phyloP scores from a whole-genome alignment of 352 stramenopile genomes.

The Phytophthora lateralis region DNA sequence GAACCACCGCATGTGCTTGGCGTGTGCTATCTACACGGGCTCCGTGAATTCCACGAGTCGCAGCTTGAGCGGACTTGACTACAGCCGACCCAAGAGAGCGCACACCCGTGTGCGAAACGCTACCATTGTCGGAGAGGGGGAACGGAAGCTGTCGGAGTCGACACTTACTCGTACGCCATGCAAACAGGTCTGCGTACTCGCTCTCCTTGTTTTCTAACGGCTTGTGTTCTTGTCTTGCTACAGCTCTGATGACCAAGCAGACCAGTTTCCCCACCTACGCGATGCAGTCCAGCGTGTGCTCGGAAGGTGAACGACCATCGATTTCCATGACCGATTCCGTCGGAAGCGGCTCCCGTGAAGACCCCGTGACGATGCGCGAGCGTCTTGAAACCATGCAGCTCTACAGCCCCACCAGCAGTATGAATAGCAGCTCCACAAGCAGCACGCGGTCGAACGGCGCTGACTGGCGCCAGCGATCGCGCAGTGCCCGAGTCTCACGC shows the following conservation, averaged over 20 bases:
- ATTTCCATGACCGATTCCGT: slow-evolving; percentile 47
- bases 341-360: slow-evolving; percentile 30
- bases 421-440: slow-evolving; percentile 16
- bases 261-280: slow-evolving; percentile 24
- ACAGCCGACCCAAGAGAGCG: slow-evolving; percentile 8
- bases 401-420: slow-evolving; percentile 23
- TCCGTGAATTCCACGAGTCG: slow-evolving; percentile 23
- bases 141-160: slow-evolving; percentile 21
- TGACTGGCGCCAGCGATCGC: slow-evolving; percentile 22
- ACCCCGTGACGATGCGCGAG: slow-evolving; percentile 21
- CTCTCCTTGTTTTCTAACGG: background rate
- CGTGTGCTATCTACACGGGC: slow-evolving; percentile 45
- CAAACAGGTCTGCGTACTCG: background rate
- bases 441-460: slow-evolving; percentile 20
- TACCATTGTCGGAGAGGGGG: slow-evolving; percentile 14
- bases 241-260: slow-evolving; percentile 31
- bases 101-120: slow-evolving; percentile 19
- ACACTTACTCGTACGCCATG: slow-evolving; percentile 23
- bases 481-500: slow-evolving; percentile 18
- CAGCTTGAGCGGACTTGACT: slow-evolving; percentile 24
- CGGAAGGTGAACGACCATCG: slow-evolving; percentile 23
- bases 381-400: slow-evolving; percentile 25
- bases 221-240: background rate
- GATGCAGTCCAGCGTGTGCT: slow-evolving; percentile 33
- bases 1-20: slow-evolving; percentile 64